Conservation (phyloP, 352 stramenopile species). For the Phytopythium chamaehyphon region DNA sequence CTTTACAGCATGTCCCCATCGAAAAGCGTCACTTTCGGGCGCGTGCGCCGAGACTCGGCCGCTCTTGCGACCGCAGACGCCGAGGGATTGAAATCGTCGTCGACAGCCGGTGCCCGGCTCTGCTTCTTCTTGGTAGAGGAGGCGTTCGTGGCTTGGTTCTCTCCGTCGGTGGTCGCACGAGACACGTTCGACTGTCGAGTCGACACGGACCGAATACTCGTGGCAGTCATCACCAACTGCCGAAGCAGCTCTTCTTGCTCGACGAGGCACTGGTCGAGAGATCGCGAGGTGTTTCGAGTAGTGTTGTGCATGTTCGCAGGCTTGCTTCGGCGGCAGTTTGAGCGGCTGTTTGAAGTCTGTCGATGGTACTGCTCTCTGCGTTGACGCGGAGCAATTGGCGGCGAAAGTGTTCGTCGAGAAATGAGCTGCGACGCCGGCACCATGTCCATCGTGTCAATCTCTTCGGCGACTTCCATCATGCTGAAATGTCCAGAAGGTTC, state of each 20-base stretch:
- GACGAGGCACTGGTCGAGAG: conserved; percentile 34
- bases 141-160: too few species aligned
- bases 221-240: conserved; percentile 23
- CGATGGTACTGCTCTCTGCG: conserved; percentile 13
- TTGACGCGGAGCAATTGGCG: conserved; percentile 7
- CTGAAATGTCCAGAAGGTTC: conserved; percentile 12
- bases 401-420: conserved; percentile 1
- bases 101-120: not conserved
- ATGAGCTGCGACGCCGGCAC: conserved; percentile 20
- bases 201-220: conserved; percentile 8
- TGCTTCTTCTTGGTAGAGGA: not conserved
- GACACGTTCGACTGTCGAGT: not conserved
- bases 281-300: conserved; percentile 13
- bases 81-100: not conserved
- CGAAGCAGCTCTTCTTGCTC: conserved; percentile 37
- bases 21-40: conserved; percentile 4
- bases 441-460: conserved; percentile 54
- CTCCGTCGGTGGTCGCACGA: too few species aligned
- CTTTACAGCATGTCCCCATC: not conserved
- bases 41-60: not conserved
- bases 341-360: conserved; percentile 12
- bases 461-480: conserved; percentile 30
- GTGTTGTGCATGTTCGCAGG: too few species aligned
- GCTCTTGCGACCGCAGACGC: not conserved
- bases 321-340: conserved; percentile 7